A percentile compares a stretch with the other conserved stretches of the same genome.
These are phyloP conservation scores for Ogataea populi-albae DNA, from an alignment of 805 yeast species.

Conservation along the genomic window DNA sequence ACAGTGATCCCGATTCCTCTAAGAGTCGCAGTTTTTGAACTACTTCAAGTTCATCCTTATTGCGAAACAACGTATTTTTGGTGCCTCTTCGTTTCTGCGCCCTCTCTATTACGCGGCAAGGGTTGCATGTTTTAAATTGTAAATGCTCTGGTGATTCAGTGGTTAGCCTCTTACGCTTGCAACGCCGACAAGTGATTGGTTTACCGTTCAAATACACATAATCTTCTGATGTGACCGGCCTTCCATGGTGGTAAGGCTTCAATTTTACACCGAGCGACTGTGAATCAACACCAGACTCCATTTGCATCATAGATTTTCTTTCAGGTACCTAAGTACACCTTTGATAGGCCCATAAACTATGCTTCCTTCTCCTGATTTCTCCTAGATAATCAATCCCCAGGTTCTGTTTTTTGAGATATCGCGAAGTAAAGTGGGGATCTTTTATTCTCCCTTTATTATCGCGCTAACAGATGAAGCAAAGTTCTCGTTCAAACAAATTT, in stretches of 20 bases:
- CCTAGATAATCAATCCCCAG: no score
- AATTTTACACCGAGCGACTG: constrained; percentile 17
- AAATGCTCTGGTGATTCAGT: constrained; percentile 56
- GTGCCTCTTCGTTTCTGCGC: constrained; percentile 33
- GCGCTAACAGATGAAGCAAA: no score
- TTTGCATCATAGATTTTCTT: no score
- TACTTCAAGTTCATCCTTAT: constrained; percentile 16
- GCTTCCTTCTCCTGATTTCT: no score
- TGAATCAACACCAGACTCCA: constrained; percentile 19
- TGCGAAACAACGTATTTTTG: constrained; percentile 20
- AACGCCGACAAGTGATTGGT: constrained; percentile 50
- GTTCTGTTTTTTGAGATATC: no score
- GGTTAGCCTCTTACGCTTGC: constrained; percentile 53
- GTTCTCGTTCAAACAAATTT: no score
- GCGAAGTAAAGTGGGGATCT: no score
- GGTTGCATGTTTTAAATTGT: constrained; percentile 57
- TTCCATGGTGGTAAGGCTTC: constrained; percentile 14
- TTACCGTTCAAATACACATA: constrained; percentile 29
- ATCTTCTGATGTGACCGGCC: constrained; percentile 13
- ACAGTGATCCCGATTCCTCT: constrained; percentile 8
- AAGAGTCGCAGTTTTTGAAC: constrained; percentile 13
- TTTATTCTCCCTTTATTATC: no score
- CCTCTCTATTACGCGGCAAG: constrained; percentile 55
- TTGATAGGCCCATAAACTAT: no score
- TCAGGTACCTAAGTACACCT: no score